phyloP scores from a whole-genome alignment of 768 basidiomycete species.

The Chiua virens region DNA sequence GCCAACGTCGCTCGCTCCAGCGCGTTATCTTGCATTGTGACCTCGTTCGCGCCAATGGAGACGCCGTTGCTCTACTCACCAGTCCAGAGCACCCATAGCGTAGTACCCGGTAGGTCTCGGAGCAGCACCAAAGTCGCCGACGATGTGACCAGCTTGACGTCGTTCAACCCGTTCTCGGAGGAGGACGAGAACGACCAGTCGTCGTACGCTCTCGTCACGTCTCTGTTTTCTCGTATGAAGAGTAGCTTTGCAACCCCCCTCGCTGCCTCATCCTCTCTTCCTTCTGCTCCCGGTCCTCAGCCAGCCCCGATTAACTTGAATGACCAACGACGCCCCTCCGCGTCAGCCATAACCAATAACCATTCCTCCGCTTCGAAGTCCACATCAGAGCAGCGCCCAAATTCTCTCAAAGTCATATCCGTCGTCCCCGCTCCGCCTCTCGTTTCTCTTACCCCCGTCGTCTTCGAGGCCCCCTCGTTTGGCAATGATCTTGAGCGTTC shows the following conservation, averaged over 20 bases:
- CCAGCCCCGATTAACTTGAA: conserved; percentile 26
- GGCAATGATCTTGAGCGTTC: conserved; percentile 62
- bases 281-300: conserved; percentile 34
- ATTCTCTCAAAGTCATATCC: conserved; percentile 51
- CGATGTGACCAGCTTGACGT: conserved; percentile 75
- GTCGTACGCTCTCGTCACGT: conserved; percentile 81
- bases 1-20: neutral
- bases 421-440: conserved; percentile 74
- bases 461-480: conserved; percentile 75
- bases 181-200: conserved; percentile 90
- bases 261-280: conserved; percentile 45
- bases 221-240: conserved; percentile 79
- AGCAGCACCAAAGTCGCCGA: conserved; percentile 56
- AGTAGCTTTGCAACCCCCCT: conserved; percentile 72
- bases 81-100: conserved; percentile 33
- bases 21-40: conserved; percentile 1
- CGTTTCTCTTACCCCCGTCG: conserved; percentile 82
- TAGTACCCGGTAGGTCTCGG: conserved; percentile 56
- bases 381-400: conserved; percentile 53
- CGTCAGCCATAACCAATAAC: conserved; percentile 41
- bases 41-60: conserved; percentile 29
- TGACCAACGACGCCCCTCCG: conserved; percentile 66
- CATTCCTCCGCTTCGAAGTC: conserved; percentile 50
- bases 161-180: conserved; percentile 90
- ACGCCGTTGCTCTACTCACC: conserved; percentile 31